phyloP scores from a whole-genome alignment of 1,284 basidiomycete genomes.

The Melanopsichium pennsylvanicum region DNA sequence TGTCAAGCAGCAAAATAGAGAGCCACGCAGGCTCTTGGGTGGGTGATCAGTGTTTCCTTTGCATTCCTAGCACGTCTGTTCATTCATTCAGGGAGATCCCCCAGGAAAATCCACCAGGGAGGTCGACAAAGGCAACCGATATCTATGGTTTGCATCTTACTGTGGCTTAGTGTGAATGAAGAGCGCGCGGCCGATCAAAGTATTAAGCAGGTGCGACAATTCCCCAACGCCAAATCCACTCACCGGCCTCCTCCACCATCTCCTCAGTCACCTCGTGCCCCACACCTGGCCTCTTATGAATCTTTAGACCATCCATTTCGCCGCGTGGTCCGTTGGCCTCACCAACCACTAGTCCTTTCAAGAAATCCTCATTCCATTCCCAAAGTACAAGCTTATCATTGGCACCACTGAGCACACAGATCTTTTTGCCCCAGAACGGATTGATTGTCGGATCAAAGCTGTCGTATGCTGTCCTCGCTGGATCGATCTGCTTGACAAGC shows the following conservation, averaged over 20 bases:
- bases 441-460: conserved; percentile 32
- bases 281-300: conserved; percentile 39
- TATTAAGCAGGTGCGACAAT: conserved; percentile 16
- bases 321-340: conserved; percentile 31
- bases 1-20: too few species aligned
- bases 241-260: conserved; percentile 58
- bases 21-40: too few species aligned
- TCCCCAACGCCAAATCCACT: conserved; percentile 57
- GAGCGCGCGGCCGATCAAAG: too few species aligned
- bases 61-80: too few species aligned
- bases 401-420: conserved; percentile 56
- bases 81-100: too few species aligned
- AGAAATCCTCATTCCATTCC: conserved; percentile 59
- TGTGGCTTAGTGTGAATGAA: too few species aligned
- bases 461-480: conserved; percentile 46
- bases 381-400: conserved; percentile 59
- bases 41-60: too few species aligned
- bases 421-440: conserved; percentile 62
- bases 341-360: conserved; percentile 49
- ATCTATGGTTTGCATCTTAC: too few species aligned
- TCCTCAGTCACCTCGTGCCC: conserved; percentile 56
- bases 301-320: conserved; percentile 44
- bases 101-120: too few species aligned
- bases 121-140: too few species aligned
- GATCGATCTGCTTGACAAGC: conserved; percentile 55